phyloP scores from a whole-genome alignment of 2,329 filamentous ascomycete species.

The Neocatenulostroma microsporum region DNA sequence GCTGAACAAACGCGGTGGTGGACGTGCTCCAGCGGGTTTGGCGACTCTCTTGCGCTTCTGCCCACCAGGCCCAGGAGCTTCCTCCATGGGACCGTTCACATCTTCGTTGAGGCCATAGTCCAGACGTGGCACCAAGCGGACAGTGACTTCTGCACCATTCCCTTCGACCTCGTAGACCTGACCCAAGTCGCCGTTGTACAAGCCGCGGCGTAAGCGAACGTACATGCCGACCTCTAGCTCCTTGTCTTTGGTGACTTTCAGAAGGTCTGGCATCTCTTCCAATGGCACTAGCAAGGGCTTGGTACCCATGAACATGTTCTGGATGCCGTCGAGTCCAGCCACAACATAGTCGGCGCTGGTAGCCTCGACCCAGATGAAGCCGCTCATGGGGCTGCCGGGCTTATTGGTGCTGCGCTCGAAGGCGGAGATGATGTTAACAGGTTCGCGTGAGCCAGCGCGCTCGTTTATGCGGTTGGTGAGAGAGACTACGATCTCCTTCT shows the following conservation, averaged over 20 bases:
- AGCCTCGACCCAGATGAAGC: slow-evolving; percentile 92
- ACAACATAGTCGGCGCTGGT: slow-evolving; percentile 79
- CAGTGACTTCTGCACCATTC: slow-evolving; percentile 80
- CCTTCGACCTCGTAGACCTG: slow-evolving; percentile 88
- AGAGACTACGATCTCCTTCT: slow-evolving; percentile 78
- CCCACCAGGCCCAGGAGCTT: slow-evolving; percentile 27
- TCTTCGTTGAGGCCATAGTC: slow-evolving; percentile 90
- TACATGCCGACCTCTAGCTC: slow-evolving; percentile 80
- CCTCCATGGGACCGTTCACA: slow-evolving; percentile 39
- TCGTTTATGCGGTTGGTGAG: slow-evolving; percentile 88
- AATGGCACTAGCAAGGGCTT: slow-evolving; percentile 86
- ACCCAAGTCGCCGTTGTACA: slow-evolving; percentile 82
- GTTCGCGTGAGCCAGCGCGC: slow-evolving; percentile 65
- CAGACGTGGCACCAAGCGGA: slow-evolving; percentile 80
- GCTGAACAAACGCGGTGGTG: slow-evolving; percentile 85
- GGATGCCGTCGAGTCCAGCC: slow-evolving; percentile 70
- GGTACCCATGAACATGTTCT: slow-evolving; percentile 80
- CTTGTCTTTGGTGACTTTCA: slow-evolving; percentile 80
- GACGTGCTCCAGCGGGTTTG: slow-evolving; percentile 50
- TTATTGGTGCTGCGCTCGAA: slow-evolving; percentile 88
- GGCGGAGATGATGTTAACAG: slow-evolving; percentile 75
- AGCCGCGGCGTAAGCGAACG: slow-evolving; percentile 69
- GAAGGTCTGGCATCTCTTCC: slow-evolving; percentile 95
- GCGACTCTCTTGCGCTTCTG: slow-evolving; percentile 67
- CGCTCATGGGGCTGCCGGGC: slow-evolving; percentile 61